Base-by-base conservation (phyloP, 352 stramenopile genomes). In the Globisporangium alternatum region DNA sequence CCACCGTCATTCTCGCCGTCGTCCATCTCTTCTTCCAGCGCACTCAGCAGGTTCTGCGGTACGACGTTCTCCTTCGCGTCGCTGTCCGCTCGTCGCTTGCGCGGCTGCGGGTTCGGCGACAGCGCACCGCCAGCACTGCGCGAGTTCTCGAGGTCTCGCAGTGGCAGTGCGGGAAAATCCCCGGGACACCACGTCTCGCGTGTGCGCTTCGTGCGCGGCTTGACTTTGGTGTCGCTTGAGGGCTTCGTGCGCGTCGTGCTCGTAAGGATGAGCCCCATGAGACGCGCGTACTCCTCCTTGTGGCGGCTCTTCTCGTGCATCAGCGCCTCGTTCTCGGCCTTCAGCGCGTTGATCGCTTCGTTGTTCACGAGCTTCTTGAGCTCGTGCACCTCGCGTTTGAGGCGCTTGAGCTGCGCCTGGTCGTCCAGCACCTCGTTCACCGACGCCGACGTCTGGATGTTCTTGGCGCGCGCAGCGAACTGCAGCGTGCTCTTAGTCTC, bases 351-450 rank as follows among this genome's bases (percentile, higher is more conserved):
- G 28, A 87, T 58, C 35, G 72, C 74, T 35, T 86, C 79, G 21
- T 59, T 70, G 57, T 86, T 77, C 33, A 90, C 75, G 25, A 86
- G 69, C 33, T 80, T 79, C 67, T 91, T 89, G 39, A 94, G 70
- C 33, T 88, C 76, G 53, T 83, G 69, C 30, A 94, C 73, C 52
- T 94, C 78, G 35, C 82, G 78, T 60, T 94, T 90, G 53, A 93
- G 71, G 8, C 77, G 74, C 19, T 80, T 77, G 17, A 90, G 77
- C 67, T 90, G 84, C 25, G 78, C 86, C 59, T 98, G 94, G 70
- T 98, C 92, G 67, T 98, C 93, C 5, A 97, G 68, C 12, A 97
- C 80, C 70, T 97, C 88, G 63, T 97, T 97, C 56, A 96, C 89
- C 0, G 65, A 78, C 6, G 87, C 89, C 3, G 80, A 81, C 13